Evolutionary conservation across 257 asterid species (phyloP).

Genomic region (Echium plantagineum): DNA sequence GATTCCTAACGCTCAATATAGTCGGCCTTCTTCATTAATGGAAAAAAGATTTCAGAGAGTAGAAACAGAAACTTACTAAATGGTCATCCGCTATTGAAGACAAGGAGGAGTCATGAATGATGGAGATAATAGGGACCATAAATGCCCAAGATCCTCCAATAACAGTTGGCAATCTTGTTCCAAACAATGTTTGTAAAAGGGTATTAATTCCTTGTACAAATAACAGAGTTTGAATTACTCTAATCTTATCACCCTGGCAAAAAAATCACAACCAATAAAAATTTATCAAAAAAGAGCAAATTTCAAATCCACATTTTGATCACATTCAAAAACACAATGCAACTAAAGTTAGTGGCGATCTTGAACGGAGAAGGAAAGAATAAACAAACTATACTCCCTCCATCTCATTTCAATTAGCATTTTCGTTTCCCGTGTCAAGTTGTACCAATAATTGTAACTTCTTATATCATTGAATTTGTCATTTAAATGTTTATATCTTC

Average conservation of each 20-base stretch:
- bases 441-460: no score
- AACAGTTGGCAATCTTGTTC: constrained; percentile 85
- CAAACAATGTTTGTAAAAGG: constrained; percentile 75
- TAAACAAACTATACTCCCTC: no score
- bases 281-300: not conserved
- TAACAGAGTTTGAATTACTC: constrained; percentile 83
- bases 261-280: constrained; percentile 1
- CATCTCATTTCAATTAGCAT: no score
- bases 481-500: no score
- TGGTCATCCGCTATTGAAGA: constrained; percentile 64
- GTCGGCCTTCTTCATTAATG: no score
- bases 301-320: not conserved
- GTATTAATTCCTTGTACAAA: constrained; percentile 89
- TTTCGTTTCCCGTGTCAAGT: no score
- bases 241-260: constrained; percentile 72
- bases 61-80: constrained; percentile 27
- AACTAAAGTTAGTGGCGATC: not conserved
- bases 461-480: no score
- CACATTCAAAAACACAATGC: not conserved
- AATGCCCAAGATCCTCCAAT: constrained; percentile 99
- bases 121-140: constrained; percentile 76
- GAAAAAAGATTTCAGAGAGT: not conserved
- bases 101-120: constrained; percentile 75
- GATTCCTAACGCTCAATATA: not conserved
- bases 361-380: not conserved